Base-by-base conservation (phyloP, 176 grass and related monocot species). In the Bonia amplexicaulis region DNA sequence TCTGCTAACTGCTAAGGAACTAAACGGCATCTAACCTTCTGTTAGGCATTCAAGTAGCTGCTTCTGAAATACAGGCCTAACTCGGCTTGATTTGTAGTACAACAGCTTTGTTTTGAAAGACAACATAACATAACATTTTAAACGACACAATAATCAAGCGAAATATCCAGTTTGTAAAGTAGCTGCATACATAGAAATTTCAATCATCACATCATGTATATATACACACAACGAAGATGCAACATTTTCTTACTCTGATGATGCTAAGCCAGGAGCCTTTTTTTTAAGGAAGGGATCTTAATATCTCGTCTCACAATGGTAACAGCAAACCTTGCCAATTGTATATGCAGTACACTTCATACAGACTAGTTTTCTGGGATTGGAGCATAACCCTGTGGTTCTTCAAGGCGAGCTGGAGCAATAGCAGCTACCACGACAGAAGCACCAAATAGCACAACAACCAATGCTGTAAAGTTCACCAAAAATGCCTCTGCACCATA, bases 391-490 rank as follows among this genome's bases (percentile, higher is more conserved):
- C 22, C 92, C 23, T 79, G 81, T 19, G 85, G 61, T 37, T 92
- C 90, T 91, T 97, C 95, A 42, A 93, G 51, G 76, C 79, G 78
- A 67, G 78, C 86, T 27, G 87, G 92, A 71, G 95, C 82, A 71
- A 94, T 27, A 27, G 75, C 92, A 86, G 92, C 87, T 11, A 93
- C 76, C 46, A 97, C 89, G 44, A 95, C 91, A 46, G 80, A 88
- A 33, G 91, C 85, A 77, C 89, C 95, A 52, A 98, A 88, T 12
- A 98, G 60, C 23, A 93, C 85, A 17, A 98, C 93, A 6, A 92
- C 73, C 47, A 98, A 76, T 58, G 91, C 95, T 29, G 91, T 98
- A 60, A 87, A 93, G 60, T 98, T 98, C 59, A 98, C 93, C 77
- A 93, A 83, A 68, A 98, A 90, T 54, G 95, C 87, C 80, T 98